Base-by-base conservation (phyloP, 2,329 filamentous ascomycete genomes). In the Fusarium ambrosium region DNA sequence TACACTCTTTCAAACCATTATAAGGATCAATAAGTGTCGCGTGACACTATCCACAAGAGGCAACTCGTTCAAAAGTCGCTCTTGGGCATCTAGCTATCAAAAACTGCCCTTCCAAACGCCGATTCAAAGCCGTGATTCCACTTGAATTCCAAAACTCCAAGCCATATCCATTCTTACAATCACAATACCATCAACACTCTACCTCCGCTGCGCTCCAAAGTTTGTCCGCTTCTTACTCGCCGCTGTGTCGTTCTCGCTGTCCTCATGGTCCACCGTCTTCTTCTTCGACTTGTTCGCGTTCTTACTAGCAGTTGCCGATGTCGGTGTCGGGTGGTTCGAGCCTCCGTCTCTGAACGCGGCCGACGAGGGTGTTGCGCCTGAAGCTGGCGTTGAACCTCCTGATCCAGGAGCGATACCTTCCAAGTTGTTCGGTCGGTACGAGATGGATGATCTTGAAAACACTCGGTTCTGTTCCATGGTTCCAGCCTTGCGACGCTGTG, bases 401-500 rank as follows among this genome's bases (percentile, higher is more conserved):
- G 87, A 88, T 37, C 83, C 85, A 4, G 78, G 77, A 10, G 76
- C 75, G 24, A 79, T 78, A 5, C 75, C 75, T 59, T 79, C 75
- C 67, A 80, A 77, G 55, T 80, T 82, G 48, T 81, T 84, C 14
- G 86, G 83, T 70, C 89, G 88, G 76, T 91, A 91, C 2, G 89
- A 92, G 43, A 92, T 86, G n/a, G 91, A 90, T 20, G 90, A 90
- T 75, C 88, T 85, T 68, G 91, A 90, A 82, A 96, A 96, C 64
- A 96, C 92, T 73, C 93, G 88, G 80, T 95, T 93, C 77, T 90
- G 88, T 62, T 95, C 94, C 70, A 87, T 88, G 59, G 92, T 86
- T 6, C 89, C 89, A 27, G 89, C 87, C 82, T 93, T 90, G 79
- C 92, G 89, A 80, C 93, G 87, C 75, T 90, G 87, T 13, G 91